Percentiles rank a stretch among this genome's conserved stretches.
Conservation (phyloP, 1,284 basidiomycete genomes). For the Boletus hoseneyae region DNA sequence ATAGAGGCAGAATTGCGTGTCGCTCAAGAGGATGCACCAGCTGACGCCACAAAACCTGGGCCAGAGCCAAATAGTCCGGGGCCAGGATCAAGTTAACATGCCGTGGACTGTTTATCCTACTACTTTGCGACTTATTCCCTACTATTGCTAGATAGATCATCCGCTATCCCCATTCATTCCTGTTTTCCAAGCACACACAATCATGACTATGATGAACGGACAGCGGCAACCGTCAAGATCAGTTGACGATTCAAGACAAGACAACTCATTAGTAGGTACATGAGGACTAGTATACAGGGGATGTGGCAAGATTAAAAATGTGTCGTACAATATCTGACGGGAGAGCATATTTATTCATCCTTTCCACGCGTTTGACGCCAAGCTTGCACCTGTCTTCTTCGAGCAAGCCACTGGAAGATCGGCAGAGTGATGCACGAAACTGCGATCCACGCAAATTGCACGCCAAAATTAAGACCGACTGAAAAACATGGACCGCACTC, state of each 20-base stretch:
- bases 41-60: slow-evolving; percentile 17
- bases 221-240: neutral
- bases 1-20: slow-evolving; percentile 80
- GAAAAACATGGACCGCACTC: slow-evolving; percentile 4
- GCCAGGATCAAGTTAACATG: slow-evolving; percentile 24
- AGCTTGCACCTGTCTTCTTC: slow-evolving; percentile 29
- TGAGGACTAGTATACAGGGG: neutral
- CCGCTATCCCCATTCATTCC: slow-evolving; percentile 24
- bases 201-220: slow-evolving; percentile 19
- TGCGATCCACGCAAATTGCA: slow-evolving; percentile 53
- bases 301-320: neutral
- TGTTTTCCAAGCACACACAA: slow-evolving; percentile 14
- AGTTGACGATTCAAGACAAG: neutral
- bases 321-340: neutral
- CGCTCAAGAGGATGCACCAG: slow-evolving; percentile 32
- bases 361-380: slow-evolving; percentile 23
- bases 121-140: slow-evolving; percentile 18
- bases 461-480: slow-evolving; percentile 61
- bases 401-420: slow-evolving; percentile 41
- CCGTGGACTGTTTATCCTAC: slow-evolving; percentile 3
- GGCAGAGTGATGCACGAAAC: slow-evolving; percentile 52
- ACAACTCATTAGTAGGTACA: neutral
- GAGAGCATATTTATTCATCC: neutral
- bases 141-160: slow-evolving; percentile 18
- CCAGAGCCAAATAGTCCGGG: slow-evolving; percentile 19